Evolutionary conservation across 345 rosid species (phyloP).

Genomic region (Laguncularia racemosa): DNA sequence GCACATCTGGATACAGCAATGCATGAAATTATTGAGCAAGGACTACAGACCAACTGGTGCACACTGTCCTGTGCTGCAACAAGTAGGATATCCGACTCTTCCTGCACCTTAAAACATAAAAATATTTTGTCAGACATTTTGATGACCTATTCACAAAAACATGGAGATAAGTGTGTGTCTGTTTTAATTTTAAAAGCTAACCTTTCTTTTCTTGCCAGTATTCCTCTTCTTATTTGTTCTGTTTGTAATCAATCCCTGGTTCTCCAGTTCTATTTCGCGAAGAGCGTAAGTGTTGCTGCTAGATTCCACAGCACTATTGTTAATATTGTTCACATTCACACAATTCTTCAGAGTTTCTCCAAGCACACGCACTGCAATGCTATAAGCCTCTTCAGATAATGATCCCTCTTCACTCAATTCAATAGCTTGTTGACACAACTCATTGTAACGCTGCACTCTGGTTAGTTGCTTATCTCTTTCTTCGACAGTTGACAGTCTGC

Average conservation of each 20-base stretch:
- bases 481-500: conserved; percentile 21
- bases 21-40: not conserved
- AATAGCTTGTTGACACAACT: conserved; percentile 35
- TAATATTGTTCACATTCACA: conserved; percentile 35
- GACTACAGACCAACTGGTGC: conserved; percentile 36
- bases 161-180: not conserved
- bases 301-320: conserved; percentile 22
- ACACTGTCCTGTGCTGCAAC: conserved; percentile 31
- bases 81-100: conserved; percentile 28
- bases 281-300: conserved; percentile 14
- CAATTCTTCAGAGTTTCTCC: conserved; percentile 44
- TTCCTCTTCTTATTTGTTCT: conserved; percentile 38
- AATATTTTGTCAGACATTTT: not conserved
- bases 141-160: too few species aligned
- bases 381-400: conserved; percentile 26
- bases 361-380: conserved; percentile 33
- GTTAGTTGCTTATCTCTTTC: conserved; percentile 24
- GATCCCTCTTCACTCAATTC: conserved; percentile 51
- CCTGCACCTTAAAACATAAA: conserved; percentile 27
- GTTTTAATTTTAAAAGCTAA: conserved; percentile 6
- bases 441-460: conserved; percentile 44
- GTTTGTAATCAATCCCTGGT: conserved; percentile 20
- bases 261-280: conserved; percentile 28
- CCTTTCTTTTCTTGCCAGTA: conserved; percentile 40
- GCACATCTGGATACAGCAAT: too few species aligned